These are phyloP conservation scores for Verticillium nubilum DNA, from an alignment of 2,329 filamentous ascomycete species.

Conservation along the genomic window DNA sequence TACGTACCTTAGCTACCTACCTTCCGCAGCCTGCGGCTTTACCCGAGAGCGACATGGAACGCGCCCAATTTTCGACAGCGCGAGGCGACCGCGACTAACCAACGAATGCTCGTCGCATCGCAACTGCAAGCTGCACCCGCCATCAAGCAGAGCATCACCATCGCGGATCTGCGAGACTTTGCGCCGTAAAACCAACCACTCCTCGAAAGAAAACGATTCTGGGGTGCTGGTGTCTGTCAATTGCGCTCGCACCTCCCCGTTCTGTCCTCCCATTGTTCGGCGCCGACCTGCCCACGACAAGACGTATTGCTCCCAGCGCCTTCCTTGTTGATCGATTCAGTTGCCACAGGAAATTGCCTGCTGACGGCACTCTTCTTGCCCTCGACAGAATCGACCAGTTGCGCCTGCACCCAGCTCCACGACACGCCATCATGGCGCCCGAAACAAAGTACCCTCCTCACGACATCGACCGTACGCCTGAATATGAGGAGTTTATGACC, in stretches of 20 bases:
- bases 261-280: not conserved
- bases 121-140: not conserved
- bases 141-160: not conserved
- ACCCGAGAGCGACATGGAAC: not conserved
- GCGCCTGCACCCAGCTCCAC: not conserved
- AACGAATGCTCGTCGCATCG: not conserved
- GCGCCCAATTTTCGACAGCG: not conserved
- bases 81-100: not conserved
- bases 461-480: slow-evolving; percentile 54
- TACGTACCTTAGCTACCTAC: not conserved
- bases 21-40: not conserved
- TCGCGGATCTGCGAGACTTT: not conserved
- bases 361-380: not conserved
- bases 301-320: not conserved
- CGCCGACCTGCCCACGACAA: not conserved
- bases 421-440: not conserved
- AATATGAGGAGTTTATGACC: slow-evolving; percentile 75
- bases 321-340: not conserved
- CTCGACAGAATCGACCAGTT: not conserved
- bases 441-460: slow-evolving; percentile 29
- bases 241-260: not conserved
- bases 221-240: not conserved
- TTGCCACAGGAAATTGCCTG: not conserved
- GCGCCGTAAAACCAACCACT: not conserved
- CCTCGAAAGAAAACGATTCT: not conserved